phyloP scores from a whole-genome alignment of 2,329 filamentous ascomycete genomes.

The Aspergillus puulaauensis region DNA sequence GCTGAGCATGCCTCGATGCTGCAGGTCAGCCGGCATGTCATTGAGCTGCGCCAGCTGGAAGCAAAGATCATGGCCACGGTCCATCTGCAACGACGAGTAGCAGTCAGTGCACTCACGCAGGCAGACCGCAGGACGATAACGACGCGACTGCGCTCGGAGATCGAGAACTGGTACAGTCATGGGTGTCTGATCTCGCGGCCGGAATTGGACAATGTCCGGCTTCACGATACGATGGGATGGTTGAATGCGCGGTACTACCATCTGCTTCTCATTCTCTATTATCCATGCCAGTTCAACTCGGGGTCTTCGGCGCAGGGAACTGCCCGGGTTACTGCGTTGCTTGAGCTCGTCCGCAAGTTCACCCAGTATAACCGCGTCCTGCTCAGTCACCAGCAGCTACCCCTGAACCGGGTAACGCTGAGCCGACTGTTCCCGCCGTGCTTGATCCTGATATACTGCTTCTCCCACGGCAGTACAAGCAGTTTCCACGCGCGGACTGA shows the following conservation, averaged over 20 bases:
- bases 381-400: not conserved
- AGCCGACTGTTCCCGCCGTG: not conserved
- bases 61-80: not conserved
- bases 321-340: not conserved
- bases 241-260: constrained; percentile 11
- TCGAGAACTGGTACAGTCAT: not conserved
- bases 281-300: constrained; percentile 1
- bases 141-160: not conserved
- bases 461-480: not conserved
- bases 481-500: not conserved
- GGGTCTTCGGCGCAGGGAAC: not conserved
- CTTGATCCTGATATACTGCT: not conserved
- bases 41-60: constrained; percentile 1
- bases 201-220: constrained; percentile 1
- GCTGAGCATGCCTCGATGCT: not conserved
- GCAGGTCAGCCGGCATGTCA: constrained; percentile 2
- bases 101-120: not conserved
- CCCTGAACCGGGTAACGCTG: not conserved
- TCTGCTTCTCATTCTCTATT: constrained; percentile 3
- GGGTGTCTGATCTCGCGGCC: not conserved
- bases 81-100: not conserved
- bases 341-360: not conserved
- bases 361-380: not conserved
- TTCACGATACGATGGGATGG: constrained; percentile 10
- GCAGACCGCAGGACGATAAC: not conserved